Base-by-base conservation (phyloP, 169 alveolate genomes). In the Eimeria tenella region DNA sequence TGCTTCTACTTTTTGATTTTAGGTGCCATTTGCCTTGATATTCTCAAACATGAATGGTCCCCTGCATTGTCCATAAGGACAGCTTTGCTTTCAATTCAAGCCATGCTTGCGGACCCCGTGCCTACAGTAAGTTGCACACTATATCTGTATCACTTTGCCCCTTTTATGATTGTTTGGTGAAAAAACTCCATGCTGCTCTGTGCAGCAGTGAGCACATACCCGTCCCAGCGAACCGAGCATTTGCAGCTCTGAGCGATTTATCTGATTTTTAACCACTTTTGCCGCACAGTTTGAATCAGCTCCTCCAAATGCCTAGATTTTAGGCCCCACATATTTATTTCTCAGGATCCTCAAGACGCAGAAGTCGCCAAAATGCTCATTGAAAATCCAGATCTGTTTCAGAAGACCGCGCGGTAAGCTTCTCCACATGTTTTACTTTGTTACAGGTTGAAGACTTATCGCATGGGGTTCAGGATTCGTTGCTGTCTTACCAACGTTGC, bases 61-160 rank as follows among this genome's bases (percentile, higher is more conserved):
- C 99, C 99, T n/a, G 99, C 99, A 11, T 95, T 99, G 63, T 98
- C 99, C 7, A 97, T 98, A 53, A 97, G 99, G 68, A 98, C 99
- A n/a, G 99, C 98, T 60, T 96, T 98, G 63, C 95, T 98, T 52
- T 98, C 99, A 10, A 98, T 98, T 73, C 98, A 97, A 89, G 98
- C 98, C 17, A 94, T 97, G 73, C 79, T 96, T 55, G 97, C 98
- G 4, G 97, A 98, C 49, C 98, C 98, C 0, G 98, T 97, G 60
- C 98, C 99, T 8, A 60, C 91, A 75, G 91, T 83, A 25, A 4
- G 60, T 68, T 68, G 42, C 42, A 31, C 42, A 31, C 42, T 31
- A 31, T 31, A 31, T 31, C 42, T 31, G 42, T 31, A 31, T 2
- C 42, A 31, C 42, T 31, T 31, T 31, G 42, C 42, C 42, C 0